Evolutionary conservation across 345 rosid species (phyloP).

Genomic region (Pistacia atlantica): DNA sequence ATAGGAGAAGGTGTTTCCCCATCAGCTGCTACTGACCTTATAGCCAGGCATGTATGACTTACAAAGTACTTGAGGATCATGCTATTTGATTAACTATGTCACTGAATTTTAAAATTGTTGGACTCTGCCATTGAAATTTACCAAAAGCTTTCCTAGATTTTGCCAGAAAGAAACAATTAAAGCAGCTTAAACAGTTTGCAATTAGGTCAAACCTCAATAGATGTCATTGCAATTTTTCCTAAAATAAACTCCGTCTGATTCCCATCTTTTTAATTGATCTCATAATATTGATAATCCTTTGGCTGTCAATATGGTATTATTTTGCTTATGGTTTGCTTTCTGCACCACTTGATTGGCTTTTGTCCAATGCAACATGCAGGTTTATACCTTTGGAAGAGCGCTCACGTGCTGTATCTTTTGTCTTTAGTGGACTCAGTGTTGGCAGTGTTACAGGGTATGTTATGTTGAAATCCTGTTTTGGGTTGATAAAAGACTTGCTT

Average conservation of each 20-base stretch:
- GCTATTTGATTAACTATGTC: not conserved
- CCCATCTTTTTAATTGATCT: not conserved
- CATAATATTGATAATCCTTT: not conserved
- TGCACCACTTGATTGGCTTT: conserved; percentile 22
- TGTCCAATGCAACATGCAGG: conserved; percentile 46
- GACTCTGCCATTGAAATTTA: not conserved
- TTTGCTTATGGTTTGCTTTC: conserved; percentile 6
- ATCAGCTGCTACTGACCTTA: conserved; percentile 96
- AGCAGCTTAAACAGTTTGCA: not conserved
- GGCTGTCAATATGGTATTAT: conserved; percentile 4
- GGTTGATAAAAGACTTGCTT: not conserved
- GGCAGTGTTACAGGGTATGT: conserved; percentile 93
- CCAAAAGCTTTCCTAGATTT: too few species aligned
- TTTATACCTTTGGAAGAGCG: conserved; percentile 85
- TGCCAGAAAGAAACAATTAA: not conserved
- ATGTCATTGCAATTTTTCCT: too few species aligned
- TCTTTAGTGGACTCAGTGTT: conserved; percentile 87
- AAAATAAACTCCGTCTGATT: not conserved
- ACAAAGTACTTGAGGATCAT: conserved; percentile 26
- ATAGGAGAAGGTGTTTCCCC: conserved; percentile 99
- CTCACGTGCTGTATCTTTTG: conserved; percentile 90
- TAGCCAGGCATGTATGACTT: conserved; percentile 80
- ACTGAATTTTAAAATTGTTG: too few species aligned
- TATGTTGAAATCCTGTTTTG: conserved; percentile 21
- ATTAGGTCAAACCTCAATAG: not conserved